Base-by-base conservation (phyloP, 2,329 filamentous ascomycete genomes). In the Sclerotinia nivalis region DNA sequence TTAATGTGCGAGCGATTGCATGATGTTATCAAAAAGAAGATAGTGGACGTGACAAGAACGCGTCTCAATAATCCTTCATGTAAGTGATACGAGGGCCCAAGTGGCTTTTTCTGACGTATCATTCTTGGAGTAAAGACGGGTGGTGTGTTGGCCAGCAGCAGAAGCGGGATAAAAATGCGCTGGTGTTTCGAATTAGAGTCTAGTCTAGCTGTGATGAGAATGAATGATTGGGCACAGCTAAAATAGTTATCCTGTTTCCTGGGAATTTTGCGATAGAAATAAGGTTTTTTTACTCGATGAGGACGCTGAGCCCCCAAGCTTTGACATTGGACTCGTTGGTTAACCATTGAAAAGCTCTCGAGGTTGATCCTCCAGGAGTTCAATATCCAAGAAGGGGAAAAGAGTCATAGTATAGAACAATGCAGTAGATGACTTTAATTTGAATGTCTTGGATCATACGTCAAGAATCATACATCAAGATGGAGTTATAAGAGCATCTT, bases 81-180 rank as follows among this genome's bases (percentile, higher is more conserved):
- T 31, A 1, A 37, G 47, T 28, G 37, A 40, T n/a, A 68, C 45
- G 47, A 68, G 25, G 22, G n/a, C 43, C 40, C 50, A 18, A 45
- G 22, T 49, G 43, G 66, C 52, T 59, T 67, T 67, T 59, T 55
- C 45, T 64, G 47, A 62, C 58, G 47, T 55, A 68, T 68, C 66
- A 54, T 49, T 47, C 28, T 67, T 22, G 18, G 40, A 66, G 25
- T 56, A 47, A 40, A 66, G 25, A 43, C 64, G 64, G 64, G 62
- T 54, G 55, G 22, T 40, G 55, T 40, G 49, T 56, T 31, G 52
- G 31, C 28, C 49, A 66, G 25, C 49, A 66, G 43, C n/a, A 18
- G 28, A 58, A 20, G n/a, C 40, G 58, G 55, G 25, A 61, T 50
- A 13, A 8, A 8, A 37, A 61, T 68, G 55, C 43, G 47, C 45